A percentile compares a stretch with the other conserved stretches of the same genome.
These are phyloP conservation scores for Pestalotiopsis sp. DNA, from an alignment of 2,329 filamentous ascomycete genomes.

Conservation along the genomic window DNA sequence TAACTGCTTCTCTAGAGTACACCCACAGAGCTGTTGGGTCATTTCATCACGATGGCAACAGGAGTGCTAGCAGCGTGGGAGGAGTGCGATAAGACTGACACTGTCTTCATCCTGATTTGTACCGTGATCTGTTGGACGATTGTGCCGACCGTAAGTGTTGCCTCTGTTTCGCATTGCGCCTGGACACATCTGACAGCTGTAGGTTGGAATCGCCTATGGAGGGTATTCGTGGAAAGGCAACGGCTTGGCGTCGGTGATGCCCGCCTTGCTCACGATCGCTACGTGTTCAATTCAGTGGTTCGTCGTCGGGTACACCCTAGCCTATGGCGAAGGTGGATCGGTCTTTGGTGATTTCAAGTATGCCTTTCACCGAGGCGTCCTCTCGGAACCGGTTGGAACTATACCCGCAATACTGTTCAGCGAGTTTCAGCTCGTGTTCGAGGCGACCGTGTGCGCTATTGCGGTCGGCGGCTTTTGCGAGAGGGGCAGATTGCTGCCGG, in stretches of 20 bases:
- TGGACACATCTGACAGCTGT: background rate
- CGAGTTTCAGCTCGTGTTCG: slow-evolving; percentile 53
- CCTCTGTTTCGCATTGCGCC: too few species aligned
- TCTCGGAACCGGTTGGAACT: slow-evolving; percentile 49
- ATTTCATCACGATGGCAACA: slow-evolving; percentile 23
- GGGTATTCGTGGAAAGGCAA: slow-evolving; percentile 51
- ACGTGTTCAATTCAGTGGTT: slow-evolving; percentile 55
- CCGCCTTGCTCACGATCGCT: slow-evolving; percentile 46
- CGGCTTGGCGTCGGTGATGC: slow-evolving; percentile 49
- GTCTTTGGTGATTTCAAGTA: slow-evolving; percentile 48
- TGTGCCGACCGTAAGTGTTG: slow-evolving; percentile 40
- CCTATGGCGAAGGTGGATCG: slow-evolving; percentile 47
- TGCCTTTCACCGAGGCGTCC: slow-evolving; percentile 45
- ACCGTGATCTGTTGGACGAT: slow-evolving; percentile 55
- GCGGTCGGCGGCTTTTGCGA: slow-evolving; percentile 51
- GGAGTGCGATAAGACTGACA: slow-evolving; percentile 53
- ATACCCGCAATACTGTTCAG: slow-evolving; percentile 53
- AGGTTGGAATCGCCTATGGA: slow-evolving; percentile 51
- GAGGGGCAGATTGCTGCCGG: slow-evolving; percentile 44
- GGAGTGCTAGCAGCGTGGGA: slow-evolving; percentile 48
- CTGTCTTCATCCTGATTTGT: slow-evolving; percentile 52
- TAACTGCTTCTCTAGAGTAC: background rate
- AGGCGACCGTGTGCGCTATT: slow-evolving; percentile 53
- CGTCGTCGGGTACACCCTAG: slow-evolving; percentile 49
- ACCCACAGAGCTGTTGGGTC: background rate